Percentiles rank a stretch among this genome's conserved stretches.
Conservation (phyloP, 164 flowering plant genomes). For the Berberis thunbergii region DNA sequence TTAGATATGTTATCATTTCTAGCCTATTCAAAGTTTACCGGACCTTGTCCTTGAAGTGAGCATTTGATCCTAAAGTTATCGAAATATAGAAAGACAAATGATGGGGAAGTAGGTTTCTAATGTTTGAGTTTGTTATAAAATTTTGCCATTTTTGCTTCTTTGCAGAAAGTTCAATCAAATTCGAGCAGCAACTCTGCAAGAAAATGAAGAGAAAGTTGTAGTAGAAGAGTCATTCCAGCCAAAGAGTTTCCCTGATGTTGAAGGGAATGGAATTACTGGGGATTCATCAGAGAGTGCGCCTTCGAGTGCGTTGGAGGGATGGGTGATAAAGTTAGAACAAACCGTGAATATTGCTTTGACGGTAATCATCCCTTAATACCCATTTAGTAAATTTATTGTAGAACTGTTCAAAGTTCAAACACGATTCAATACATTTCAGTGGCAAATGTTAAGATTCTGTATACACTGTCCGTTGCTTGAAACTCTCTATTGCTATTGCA, state of each 20-base stretch:
- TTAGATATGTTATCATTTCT: no score
- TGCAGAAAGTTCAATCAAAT: conserved; percentile 32
- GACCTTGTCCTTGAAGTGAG: no score
- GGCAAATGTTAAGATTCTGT: no score
- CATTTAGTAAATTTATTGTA: background rate
- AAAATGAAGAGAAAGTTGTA: conserved; percentile 53
- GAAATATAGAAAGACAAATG: no score
- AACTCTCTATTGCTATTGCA: conserved; percentile 20
- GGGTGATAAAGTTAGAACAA: conserved; percentile 72
- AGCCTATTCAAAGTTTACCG: no score
- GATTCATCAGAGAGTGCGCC: conserved; percentile 23
- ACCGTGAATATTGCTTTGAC: conserved; percentile 69
- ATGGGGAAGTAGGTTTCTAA: background rate
- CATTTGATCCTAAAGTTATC: no score
- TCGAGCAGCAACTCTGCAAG: conserved; percentile 53
- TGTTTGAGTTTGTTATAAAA: background rate
- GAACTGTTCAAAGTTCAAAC: no score
- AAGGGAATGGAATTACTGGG: conserved; percentile 13
- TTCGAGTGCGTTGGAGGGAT: conserved; percentile 35
- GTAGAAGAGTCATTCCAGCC: conserved; percentile 47
- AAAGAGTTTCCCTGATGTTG: conserved; percentile 29
- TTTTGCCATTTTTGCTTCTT: background rate
- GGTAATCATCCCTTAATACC: conserved; percentile 23
- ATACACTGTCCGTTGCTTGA: background rate
- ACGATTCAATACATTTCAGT: no score